Evolutionary conservation across 495 filamentous ascomycete genomes (phyloP).

Genomic region (Recurvomyces mirabilis): DNA sequence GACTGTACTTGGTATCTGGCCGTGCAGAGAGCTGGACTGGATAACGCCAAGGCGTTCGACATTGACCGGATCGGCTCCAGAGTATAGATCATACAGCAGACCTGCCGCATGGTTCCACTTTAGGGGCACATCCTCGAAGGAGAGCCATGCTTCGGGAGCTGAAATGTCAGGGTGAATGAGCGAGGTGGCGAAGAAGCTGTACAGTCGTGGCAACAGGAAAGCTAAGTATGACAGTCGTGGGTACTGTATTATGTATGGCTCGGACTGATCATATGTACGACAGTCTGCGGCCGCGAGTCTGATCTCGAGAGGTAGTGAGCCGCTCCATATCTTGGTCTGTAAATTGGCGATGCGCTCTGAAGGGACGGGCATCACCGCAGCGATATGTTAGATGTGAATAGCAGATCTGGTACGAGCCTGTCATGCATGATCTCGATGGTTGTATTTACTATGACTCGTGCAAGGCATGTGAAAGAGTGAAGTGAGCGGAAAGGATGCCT

Average conservation of each 20-base stretch:
- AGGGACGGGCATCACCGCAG: slow-evolving; percentile 16
- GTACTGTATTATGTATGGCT: slow-evolving; percentile 40
- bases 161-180: slow-evolving; percentile 53
- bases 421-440: too few relatives aligned
- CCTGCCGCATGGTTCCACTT: slow-evolving; percentile 85
- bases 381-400: too few relatives aligned
- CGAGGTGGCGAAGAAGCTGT: slow-evolving; percentile 61
- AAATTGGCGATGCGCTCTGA: slow-evolving; percentile 17
- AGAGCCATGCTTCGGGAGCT: slow-evolving; percentile 58
- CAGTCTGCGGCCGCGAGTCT: slow-evolving; percentile 29
- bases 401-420: too few relatives aligned
- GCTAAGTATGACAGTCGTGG: slow-evolving; percentile 64
- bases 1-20: neutral
- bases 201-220: slow-evolving; percentile 65
- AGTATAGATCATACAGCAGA: slow-evolving; percentile 79
- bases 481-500: neutral
- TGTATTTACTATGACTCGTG: too few relatives aligned
- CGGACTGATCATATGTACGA: slow-evolving; percentile 29
- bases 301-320: slow-evolving; percentile 32
- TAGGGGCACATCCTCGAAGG: slow-evolving; percentile 64
- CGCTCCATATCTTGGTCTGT: slow-evolving; percentile 31
- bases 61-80: slow-evolving; percentile 48
- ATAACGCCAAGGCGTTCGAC: slow-evolving; percentile 4
- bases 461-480: neutral
- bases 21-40: slow-evolving; percentile 1